Conservation (phyloP, 2,329 filamentous ascomycete genomes). For the Raffaelea albimanens region DNA sequence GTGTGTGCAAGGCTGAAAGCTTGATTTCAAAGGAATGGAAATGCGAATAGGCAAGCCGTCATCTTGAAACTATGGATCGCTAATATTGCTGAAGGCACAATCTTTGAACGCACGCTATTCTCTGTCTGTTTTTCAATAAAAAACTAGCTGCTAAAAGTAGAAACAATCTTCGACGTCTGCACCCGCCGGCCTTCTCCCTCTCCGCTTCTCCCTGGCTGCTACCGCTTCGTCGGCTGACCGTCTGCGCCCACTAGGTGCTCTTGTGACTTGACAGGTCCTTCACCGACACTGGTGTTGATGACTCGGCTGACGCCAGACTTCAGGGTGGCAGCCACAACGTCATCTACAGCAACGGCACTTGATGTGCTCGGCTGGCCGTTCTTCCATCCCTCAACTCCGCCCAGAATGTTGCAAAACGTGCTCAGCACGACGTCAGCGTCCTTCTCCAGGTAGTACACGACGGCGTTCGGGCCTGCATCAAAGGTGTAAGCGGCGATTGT, state of each 20-base stretch:
- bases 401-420: conserved; percentile 61
- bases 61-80: too few relatives aligned
- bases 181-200: too few relatives aligned
- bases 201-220: background rate
- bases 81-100: too few relatives aligned
- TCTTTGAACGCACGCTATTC: too few relatives aligned
- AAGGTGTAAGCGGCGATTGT: conserved; percentile 91
- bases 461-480: conserved; percentile 92
- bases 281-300: conserved; percentile 84
- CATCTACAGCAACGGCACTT: conserved; percentile 51
- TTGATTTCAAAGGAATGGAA: too few relatives aligned
- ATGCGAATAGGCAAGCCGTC: too few relatives aligned
- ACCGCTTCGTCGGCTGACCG: conserved; percentile 36
- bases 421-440: conserved; percentile 66
- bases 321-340: conserved; percentile 54
- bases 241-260: conserved; percentile 65
- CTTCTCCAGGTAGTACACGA: conserved; percentile 87
- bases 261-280: conserved; percentile 74
- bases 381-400: conserved; percentile 62
- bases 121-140: too few relatives aligned
- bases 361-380: conserved; percentile 40
- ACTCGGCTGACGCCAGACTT: conserved; percentile 77
- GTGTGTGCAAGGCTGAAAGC: too few relatives aligned
- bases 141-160: too few relatives aligned
- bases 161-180: too few relatives aligned